Evolutionary conservation across 345 rosid species (phyloP).

Genomic region (sweet orange (Citrus sinensis)): DNA sequence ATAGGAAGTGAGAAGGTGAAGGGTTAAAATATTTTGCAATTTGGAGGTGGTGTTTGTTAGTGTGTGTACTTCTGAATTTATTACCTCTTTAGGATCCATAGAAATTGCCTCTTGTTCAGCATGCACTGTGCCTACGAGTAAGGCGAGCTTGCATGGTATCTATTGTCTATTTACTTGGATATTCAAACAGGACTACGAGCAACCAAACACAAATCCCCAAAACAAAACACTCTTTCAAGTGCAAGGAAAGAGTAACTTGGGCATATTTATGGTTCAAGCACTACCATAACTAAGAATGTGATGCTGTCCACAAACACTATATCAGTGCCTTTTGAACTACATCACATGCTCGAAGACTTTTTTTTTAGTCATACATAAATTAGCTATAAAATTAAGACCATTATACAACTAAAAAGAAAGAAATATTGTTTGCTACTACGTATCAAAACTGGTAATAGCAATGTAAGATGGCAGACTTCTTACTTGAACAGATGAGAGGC

Average conservation of each 20-base stretch:
- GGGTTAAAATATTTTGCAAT: neutral
- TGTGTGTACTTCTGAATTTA: neutral
- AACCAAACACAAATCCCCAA: neutral
- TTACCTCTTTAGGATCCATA: neutral
- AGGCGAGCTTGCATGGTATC: too few species aligned
- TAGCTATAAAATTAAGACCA: neutral
- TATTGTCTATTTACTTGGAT: neutral
- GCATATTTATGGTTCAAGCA: neutral
- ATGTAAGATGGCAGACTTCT: neutral
- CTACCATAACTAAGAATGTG: too few species aligned
- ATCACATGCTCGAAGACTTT: neutral
- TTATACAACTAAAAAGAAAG: too few species aligned
- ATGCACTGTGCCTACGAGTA: too few species aligned
- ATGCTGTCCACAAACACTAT: too few species aligned
- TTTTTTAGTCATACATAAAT: neutral
- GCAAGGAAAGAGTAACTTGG: neutral
- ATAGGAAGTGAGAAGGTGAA: neutral
- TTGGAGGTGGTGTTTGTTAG: neutral
- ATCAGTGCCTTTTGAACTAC: neutral
- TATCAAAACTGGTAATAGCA: neutral
- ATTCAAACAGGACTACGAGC: neutral
- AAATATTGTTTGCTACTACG: too few species aligned
- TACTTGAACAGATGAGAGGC: neutral
- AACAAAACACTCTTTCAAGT: neutral
- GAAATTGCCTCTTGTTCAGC: neutral